These are phyloP conservation scores for Cordyceps tenuipes DNA, from an alignment of 2,329 filamentous ascomycete genomes.

Conservation along the genomic window DNA sequence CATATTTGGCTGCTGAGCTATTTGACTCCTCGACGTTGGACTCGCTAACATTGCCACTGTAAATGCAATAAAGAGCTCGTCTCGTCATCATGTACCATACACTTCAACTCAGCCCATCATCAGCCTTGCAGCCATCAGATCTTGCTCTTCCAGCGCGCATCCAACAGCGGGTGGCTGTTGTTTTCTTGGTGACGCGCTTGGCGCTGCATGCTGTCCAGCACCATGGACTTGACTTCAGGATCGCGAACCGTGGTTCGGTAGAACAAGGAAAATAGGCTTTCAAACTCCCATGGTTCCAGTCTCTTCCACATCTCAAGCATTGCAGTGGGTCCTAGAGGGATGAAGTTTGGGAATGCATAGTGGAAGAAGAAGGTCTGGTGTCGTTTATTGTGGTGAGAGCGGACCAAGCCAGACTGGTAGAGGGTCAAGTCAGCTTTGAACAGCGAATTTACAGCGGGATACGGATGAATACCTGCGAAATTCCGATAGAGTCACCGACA, in stretches of 20 bases:
- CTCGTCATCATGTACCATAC: background rate
- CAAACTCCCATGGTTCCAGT: constrained; percentile 2
- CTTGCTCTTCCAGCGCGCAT: background rate
- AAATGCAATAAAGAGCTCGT: background rate
- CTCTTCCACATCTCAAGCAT: constrained; percentile 11
- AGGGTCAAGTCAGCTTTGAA: background rate
- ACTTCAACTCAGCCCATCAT: too few relatives aligned
- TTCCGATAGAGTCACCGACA: constrained; percentile 11
- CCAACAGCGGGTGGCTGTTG: background rate
- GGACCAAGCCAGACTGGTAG: constrained; percentile 6
- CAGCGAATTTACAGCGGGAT: background rate
- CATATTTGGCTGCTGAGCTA: constrained; percentile 4
- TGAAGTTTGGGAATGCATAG: constrained; percentile 11
- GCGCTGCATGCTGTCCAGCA: constrained; percentile 8
- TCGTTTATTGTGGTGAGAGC: constrained; percentile 1
- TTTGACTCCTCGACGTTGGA: constrained; percentile 3
- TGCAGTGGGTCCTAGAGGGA: constrained; percentile 8
- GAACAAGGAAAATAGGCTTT: constrained; percentile 4
- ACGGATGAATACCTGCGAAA: constrained; percentile 3
- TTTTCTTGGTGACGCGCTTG: constrained; percentile 10
- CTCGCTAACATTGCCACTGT: background rate
- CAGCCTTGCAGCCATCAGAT: background rate
- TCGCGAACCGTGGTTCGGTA: constrained; percentile 7
- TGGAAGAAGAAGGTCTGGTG: constrained; percentile 12
- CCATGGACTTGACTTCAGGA: constrained; percentile 7